phyloP scores from a whole-genome alignment of 768 basidiomycete genomes.

The Crassisporium funariophilum region DNA sequence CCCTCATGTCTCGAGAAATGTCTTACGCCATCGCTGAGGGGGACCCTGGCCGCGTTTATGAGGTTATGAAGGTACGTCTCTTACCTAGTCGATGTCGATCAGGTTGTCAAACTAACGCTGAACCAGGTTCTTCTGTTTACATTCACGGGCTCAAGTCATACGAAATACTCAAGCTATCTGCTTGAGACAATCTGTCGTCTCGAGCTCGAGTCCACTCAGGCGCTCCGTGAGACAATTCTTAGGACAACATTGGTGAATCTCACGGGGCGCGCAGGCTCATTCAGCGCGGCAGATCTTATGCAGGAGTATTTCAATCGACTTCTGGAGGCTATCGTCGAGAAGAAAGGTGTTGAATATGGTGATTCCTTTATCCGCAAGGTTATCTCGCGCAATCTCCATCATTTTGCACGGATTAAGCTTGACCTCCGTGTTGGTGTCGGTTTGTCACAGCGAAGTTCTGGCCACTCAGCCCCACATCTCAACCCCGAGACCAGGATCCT shows the following conservation, averaged over 20 bases:
- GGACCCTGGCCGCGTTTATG: conserved; percentile 34
- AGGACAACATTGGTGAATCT: conserved; percentile 31
- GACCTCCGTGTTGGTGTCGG: conserved; percentile 26
- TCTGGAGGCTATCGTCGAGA: conserved; percentile 29
- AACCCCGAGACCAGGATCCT: conserved; percentile 20
- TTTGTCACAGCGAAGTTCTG: conserved; percentile 16
- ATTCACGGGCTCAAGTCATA: conserved; percentile 34
- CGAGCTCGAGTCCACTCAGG: conserved; percentile 30
- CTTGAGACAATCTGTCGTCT: conserved; percentile 32
- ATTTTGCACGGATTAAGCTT: conserved; percentile 32
- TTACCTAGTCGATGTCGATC: neutral
- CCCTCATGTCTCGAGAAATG: conserved; percentile 27
- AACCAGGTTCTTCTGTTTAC: conserved; percentile 27
- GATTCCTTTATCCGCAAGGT: conserved; percentile 27
- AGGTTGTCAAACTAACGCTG: conserved; percentile 3
- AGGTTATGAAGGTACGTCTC: conserved; percentile 28
- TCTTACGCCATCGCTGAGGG: conserved; percentile 30
- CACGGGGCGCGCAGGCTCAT: conserved; percentile 23
- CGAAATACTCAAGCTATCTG: conserved; percentile 33
- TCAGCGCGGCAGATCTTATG: conserved; percentile 29
- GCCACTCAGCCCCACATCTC: conserved; percentile 24
- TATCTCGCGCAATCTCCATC: conserved; percentile 32
- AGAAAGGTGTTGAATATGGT: conserved; percentile 31
- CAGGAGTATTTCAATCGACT: conserved; percentile 36
- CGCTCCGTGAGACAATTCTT: conserved; percentile 22